Base-by-base conservation (phyloP, 495 filamentous ascomycete genomes). In the Ramalina intermedia region DNA sequence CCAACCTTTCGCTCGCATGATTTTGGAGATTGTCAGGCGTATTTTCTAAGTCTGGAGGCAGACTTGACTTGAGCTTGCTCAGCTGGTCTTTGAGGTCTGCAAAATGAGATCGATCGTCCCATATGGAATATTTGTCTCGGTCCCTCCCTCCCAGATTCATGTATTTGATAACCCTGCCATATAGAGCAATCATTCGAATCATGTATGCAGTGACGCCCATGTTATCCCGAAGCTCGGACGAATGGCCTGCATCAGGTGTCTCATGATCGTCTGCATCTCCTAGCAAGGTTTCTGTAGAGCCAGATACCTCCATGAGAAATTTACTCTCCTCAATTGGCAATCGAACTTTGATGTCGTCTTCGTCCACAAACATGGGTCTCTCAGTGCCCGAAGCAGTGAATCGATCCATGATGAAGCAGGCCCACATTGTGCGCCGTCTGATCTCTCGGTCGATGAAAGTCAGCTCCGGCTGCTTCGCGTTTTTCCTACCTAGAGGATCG, bases 311-410 rank as follows among this genome's bases (percentile, higher is more conserved):
- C 64, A 93, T 81, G 53, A 90, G 82, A 55, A 93, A 94, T 50
- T 87, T 81, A 43, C 80, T 76, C 66, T 98, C 91, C 56, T 85
- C 86, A 49, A 94, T 85, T 0, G 91, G 91, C 37, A 98, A 71
- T 58, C 90, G 90, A 12, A 94, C 83, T 57, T 88, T 84, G 45
- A 98, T 72, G 47, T 83, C 84, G 48, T 85, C 84, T 62, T 96
- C 89, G 55, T 85, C 80, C 33, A 89, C 84, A 57, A 93, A 90
- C n/a, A 84, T 83, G 43, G 91, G 91, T 46, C 91, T 76, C 57
- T 95, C 88, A 24, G 89, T 95, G 13, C 91, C 91, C 3, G 89
- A 95, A 3, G 90, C 94, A 64, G 88, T 96, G 66, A 95, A 96
- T 0, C 90, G 80, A 63, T 98, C 91, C 91, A 98, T 95, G 51